A percentile compares a stretch with the other conserved stretches of the same genome.
phyloP scores from a whole-genome alignment of 1,284 basidiomycete genomes.

The Apiotrichum gamsii region DNA sequence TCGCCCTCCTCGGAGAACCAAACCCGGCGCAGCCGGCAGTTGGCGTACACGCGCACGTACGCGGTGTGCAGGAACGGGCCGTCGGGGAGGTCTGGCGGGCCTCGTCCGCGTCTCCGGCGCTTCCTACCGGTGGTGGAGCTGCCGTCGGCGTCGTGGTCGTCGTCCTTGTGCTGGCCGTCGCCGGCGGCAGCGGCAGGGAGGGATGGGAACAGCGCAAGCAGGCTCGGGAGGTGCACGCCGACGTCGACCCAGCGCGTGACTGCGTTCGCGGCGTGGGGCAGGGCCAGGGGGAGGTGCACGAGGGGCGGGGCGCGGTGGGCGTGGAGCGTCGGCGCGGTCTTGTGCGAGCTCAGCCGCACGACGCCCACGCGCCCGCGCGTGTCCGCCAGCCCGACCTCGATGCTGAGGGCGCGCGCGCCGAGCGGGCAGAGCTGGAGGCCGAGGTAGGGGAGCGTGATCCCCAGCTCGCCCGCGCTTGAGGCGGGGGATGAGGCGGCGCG shows the following conservation, averaged over 20 bases:
- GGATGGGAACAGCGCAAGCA: constrained; percentile 57
- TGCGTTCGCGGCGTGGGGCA: constrained; percentile 55
- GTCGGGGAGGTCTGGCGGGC: constrained; percentile 49
- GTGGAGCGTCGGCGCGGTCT: constrained; percentile 59
- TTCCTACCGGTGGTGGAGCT: too few species aligned
- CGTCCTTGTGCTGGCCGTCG: neutral
- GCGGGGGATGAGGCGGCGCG: neutral
- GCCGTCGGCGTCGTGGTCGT: neutral
- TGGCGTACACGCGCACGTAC: constrained; percentile 72
- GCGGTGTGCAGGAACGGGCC: constrained; percentile 60
- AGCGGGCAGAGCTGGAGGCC: constrained; percentile 67
- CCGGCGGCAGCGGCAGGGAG: neutral
- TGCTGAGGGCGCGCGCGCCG: constrained; percentile 58
- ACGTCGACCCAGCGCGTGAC: constrained; percentile 69
- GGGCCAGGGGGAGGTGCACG: constrained; percentile 65
- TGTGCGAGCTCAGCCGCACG: constrained; percentile 70
- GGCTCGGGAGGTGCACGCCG: constrained; percentile 56
- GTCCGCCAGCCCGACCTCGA: constrained; percentile 72
- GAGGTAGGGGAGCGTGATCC: constrained; percentile 64
- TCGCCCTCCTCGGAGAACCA: constrained; percentile 54
- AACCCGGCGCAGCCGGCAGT: constrained; percentile 67
- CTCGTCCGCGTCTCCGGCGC: too few species aligned
- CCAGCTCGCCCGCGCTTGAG: constrained; percentile 53
- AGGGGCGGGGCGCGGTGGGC: constrained; percentile 51
- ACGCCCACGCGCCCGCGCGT: constrained; percentile 56